These are phyloP conservation scores for Komagataella pseudopastoris DNA, from an alignment of 805 yeast genomes.

Conservation along the genomic window DNA sequence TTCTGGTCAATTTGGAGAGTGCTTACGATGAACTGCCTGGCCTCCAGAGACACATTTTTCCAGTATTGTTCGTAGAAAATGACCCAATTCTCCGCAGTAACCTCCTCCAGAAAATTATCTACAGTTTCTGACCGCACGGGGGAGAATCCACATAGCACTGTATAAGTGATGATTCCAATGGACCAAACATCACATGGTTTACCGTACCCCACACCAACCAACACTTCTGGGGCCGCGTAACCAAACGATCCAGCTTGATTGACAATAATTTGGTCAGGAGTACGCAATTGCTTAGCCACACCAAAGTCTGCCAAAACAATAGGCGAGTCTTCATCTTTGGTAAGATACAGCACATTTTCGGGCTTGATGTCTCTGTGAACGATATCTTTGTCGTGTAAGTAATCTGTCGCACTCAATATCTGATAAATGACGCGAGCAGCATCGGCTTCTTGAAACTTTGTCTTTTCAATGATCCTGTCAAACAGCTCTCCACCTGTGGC, in stretches of 20 bases:
- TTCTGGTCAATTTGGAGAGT: conserved; percentile 59
- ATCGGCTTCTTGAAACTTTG: conserved; percentile 80
- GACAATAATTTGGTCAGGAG: conserved; percentile 45
- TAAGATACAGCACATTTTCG: conserved; percentile 72
- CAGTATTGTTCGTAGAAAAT: conserved; percentile 81
- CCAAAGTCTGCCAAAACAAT: conserved; percentile 93
- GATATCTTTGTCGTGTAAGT: conserved; percentile 62
- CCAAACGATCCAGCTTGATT: conserved; percentile 63
- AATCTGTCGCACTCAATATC: conserved; percentile 63
- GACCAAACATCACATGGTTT: conserved; percentile 97
- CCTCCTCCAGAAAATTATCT: conserved; percentile 71
- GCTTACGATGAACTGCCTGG: conserved; percentile 62
- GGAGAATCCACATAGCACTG: conserved; percentile 81
- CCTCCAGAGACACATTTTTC: conserved; percentile 68
- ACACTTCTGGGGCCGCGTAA: conserved; percentile 93
- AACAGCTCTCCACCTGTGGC: conserved; percentile 96
- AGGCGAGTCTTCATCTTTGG: conserved; percentile 46
- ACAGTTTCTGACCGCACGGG: conserved; percentile 83
- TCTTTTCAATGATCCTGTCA: conserved; percentile 69
- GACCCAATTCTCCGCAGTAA: conserved; percentile 59
- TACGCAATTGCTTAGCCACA: conserved; percentile 65
- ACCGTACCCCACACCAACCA: conserved; percentile 63
- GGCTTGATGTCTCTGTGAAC: conserved; percentile 95
- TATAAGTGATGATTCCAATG: conserved; percentile 83
- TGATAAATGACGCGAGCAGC: conserved; percentile 69